Evolutionary conservation across 2,329 filamentous ascomycete species (phyloP).

Genomic region (Aspergillus cejpii): DNA sequence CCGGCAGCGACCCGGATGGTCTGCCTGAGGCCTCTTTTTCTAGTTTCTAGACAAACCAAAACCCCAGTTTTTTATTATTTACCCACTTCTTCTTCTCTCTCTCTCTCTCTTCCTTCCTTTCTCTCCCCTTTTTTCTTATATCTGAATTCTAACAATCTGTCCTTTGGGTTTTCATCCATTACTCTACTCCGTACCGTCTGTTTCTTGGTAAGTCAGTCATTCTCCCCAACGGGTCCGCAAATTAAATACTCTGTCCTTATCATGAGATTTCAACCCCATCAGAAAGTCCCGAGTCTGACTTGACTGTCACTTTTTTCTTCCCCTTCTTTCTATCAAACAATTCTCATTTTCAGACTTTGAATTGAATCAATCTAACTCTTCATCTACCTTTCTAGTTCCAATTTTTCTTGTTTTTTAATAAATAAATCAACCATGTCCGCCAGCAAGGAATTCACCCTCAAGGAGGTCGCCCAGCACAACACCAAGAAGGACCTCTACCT

Average conservation of each 20-base stretch:
- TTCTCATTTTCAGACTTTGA: no score
- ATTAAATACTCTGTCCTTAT: background rate
- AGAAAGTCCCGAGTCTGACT: no score
- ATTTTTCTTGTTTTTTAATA: no score
- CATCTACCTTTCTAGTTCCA: no score
- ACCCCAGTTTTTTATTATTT: background rate
- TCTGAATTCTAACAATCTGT: constrained; percentile 7
- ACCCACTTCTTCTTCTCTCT: constrained; percentile 4
- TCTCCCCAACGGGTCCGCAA: background rate
- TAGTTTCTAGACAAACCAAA: no score
- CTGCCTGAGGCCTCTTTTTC: background rate
- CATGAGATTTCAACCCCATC: no score
- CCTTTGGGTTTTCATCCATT: constrained; percentile 6
- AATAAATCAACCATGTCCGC: constrained; percentile 44
- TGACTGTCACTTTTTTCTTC: background rate
- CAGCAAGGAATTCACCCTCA: constrained; percentile 62
- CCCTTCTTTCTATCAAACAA: background rate
- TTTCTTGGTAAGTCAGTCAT: background rate
- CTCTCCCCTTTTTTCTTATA: constrained; percentile 6
- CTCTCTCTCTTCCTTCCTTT: constrained; percentile 4
- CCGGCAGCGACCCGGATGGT: background rate
- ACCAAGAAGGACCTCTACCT: constrained; percentile 88
- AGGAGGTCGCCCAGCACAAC: constrained; percentile 78
- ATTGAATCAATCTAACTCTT: no score
- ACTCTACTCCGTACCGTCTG: background rate